phyloP scores from a whole-genome alignment of 495 filamentous ascomycete genomes.

The Tetracladium marchalianum region DNA sequence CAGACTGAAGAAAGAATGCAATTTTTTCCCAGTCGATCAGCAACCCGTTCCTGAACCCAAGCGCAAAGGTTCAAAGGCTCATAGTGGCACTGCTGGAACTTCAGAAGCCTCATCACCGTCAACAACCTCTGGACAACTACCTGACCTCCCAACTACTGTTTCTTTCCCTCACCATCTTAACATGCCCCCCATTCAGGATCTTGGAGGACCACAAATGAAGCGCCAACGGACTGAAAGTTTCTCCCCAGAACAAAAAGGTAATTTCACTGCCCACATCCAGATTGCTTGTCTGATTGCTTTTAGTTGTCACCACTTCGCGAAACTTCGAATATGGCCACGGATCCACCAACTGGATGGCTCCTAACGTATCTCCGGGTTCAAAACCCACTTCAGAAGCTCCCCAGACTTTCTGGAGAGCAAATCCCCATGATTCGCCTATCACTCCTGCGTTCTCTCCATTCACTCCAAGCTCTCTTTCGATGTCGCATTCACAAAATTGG shows the following conservation, averaged over 20 bases:
- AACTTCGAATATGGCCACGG: constrained; percentile 16
- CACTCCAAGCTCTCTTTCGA: constrained; percentile 11
- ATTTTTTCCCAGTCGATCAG: constrained; percentile 88
- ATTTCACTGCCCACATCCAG: not conserved
- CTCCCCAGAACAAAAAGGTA: constrained; percentile 22
- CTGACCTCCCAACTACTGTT: constrained; percentile 31
- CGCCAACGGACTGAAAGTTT: constrained; percentile 20
- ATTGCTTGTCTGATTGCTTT: constrained; percentile 2
- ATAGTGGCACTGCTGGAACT: constrained; percentile 20
- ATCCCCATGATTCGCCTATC: constrained; percentile 20
- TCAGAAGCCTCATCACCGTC: constrained; percentile 40
- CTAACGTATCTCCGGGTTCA: constrained; percentile 16
- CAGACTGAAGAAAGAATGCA: constrained; percentile 89
- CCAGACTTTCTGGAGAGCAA: constrained; percentile 17
- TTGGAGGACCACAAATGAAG: constrained; percentile 36
- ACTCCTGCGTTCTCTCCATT: constrained; percentile 21
- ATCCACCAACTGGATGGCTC: constrained; percentile 20
- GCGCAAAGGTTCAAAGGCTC: constrained; percentile 16
- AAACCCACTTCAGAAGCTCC: constrained; percentile 10
- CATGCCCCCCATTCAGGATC: constrained; percentile 38
- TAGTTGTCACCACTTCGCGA: constrained; percentile 16
- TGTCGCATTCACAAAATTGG: constrained; percentile 19
- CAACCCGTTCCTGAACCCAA: constrained; percentile 43
- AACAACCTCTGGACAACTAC: constrained; percentile 31
- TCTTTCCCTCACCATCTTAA: constrained; percentile 33